Evolutionary conservation across 257 asterid species (phyloP), one percentile per base, ranked within the genome.

Genomic region (Vinca minor): DNA sequence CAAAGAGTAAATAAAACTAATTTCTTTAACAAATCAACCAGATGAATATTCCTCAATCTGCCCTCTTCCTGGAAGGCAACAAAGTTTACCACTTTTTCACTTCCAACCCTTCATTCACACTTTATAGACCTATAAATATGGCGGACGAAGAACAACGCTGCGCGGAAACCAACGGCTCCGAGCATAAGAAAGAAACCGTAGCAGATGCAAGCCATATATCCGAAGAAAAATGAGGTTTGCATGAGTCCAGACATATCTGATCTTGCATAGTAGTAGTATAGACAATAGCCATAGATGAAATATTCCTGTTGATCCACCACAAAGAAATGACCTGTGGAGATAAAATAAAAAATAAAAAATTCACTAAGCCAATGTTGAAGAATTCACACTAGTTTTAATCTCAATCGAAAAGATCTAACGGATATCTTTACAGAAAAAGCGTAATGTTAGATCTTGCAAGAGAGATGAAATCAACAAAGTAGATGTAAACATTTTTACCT

Each of bases 131-230:
- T 66, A 68, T 74, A 74, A 25, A 74, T 74, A 58, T 73, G 78
- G 39, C 78, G 78, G 52, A 73, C 78, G 25, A 73, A 73, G 62
- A 73, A 45, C 52, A 69, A 46, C 32, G 78, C 70, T 2, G 78
- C 78, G 1, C 78, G 74, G 68, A 74, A 74, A 64, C 74, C 78
- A 5, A 74, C 74, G 4, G 78, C 61, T 38, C 78, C 78, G 1
- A 74, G 78, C 78, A 74, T 69, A 56, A 73, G 78, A 28, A 73
- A 73, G 78, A 73, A 68, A 46, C 74, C 78, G 20, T 73, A 73
- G 63, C 78, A 73, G 70, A 73, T 63, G 67, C 78, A 73, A 26
- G 74, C 70, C 78, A 73, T 73, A 69, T 73, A 73, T 5, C 78
- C 78, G 11, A 73, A 73, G 71, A 73, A 73, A 62, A 68, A 73